These are phyloP conservation scores for Balamuthia mandrillaris DNA, from an alignment of 208 protist species.

Conservation along the genomic window DNA sequence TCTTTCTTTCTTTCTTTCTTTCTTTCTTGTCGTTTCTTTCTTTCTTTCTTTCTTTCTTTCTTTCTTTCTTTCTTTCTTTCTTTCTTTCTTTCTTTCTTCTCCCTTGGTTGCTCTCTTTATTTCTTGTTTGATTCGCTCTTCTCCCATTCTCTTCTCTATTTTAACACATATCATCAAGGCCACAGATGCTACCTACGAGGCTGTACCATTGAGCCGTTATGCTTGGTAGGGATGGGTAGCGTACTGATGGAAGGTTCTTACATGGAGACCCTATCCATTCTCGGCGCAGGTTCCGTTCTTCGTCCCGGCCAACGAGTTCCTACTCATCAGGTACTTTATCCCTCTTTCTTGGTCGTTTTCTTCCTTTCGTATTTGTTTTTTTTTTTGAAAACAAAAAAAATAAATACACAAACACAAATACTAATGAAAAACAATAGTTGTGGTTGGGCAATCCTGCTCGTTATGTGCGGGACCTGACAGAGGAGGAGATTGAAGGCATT, in stretches of 20 bases:
- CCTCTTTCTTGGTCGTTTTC: neutral
- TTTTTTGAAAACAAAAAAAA: too few relatives aligned
- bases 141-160: neutral
- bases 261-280: neutral
- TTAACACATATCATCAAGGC: neutral
- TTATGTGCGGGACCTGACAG: neutral
- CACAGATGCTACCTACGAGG: neutral
- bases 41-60: too few relatives aligned
- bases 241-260: neutral
- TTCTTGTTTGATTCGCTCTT: too few relatives aligned
- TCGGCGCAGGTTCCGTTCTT: neutral
- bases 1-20: neutral
- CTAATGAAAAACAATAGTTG: neutral
- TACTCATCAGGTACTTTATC: neutral
- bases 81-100: neutral
- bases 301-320: neutral
- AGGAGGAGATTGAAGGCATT: neutral
- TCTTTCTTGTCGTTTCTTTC: neutral
- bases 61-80: neutral
- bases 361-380: too few relatives aligned
- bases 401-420: too few relatives aligned
- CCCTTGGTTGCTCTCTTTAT: too few relatives aligned
- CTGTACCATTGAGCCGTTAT: neutral
- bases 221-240: neutral
- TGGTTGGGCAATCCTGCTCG: constrained; percentile 2